Base-by-base conservation (phyloP, 805 yeast species). In the Lipomyces sp. region DNA sequence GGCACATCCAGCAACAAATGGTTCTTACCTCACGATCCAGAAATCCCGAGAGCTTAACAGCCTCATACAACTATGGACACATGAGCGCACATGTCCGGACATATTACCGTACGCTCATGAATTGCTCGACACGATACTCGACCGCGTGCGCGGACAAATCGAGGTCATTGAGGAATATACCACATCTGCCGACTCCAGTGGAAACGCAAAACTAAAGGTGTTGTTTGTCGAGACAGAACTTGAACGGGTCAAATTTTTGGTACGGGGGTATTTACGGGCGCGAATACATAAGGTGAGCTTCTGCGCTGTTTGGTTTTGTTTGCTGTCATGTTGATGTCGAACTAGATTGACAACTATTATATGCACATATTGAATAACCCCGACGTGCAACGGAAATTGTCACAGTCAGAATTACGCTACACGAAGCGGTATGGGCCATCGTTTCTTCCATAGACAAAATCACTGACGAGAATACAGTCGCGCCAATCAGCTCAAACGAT, bases 161-260 rank as follows among this genome's bases (percentile, higher is more conserved):
- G 96, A 90, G 70, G 83, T 84, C 63, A 86, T 94, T 50, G 94
- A 90, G 72, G 82, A 86, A 60, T 90, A 91, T 71, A 88, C 96
- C 7, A 87, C 91, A 74, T 93, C 90, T 63, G 92, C 89, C 50
- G 85, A 71, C n/a, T 69, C 71, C 1, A 65, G 62, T 5, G 32
- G 54, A 2, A 90, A 88, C 68, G 87, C 87, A 77, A 93, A 93
- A 74, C 78, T 94, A 65, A 88, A 90, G 65, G 80, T 93, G 57
- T 85, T 95, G 80, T 85, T 96, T 32, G 87, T 94, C 72, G 99
- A 95, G 75, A 89, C 96, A 13, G 98, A 95, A 72, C 83, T 95
- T 32, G 98, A 95, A 73, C 80, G 99, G 64, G 85, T 92, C 37
- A 91, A 88, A 73, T 95, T 88, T 75, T 77, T 94, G 45, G 81